Evolutionary conservation across 2,329 filamentous ascomycete species (phyloP).

Genomic region (Penicillium verrucosum): DNA sequence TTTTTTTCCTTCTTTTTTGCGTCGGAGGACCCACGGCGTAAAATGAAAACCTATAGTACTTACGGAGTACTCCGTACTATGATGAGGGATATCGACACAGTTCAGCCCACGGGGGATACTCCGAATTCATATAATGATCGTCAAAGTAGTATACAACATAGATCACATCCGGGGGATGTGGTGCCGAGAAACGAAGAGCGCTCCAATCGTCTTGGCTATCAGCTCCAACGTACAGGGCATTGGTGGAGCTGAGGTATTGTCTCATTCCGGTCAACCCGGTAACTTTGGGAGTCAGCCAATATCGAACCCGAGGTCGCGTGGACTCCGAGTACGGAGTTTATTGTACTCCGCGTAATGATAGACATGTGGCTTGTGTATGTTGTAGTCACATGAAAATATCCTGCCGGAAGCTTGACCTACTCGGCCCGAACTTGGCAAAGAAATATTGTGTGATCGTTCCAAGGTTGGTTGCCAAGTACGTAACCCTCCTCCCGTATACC

Average conservation of each 20-base stretch:
- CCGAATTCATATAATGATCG: background rate
- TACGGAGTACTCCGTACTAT: background rate
- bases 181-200: background rate
- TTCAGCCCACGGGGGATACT: background rate
- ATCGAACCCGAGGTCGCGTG: background rate
- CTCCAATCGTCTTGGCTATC: background rate
- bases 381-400: background rate
- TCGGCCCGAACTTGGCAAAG: background rate
- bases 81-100: background rate
- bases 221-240: background rate
- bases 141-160: background rate
- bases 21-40: background rate
- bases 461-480: background rate
- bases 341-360: no score
- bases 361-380: no score
- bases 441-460: background rate
- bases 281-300: no score
- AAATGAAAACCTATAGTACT: background rate
- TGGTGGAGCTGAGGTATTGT: conserved; percentile 9
- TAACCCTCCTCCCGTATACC: no score
- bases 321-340: background rate
- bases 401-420: background rate
- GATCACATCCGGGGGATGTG: background rate
- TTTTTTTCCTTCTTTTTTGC: background rate
- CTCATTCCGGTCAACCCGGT: conserved; percentile 12